These are phyloP conservation scores for Acer yangbiense DNA, from an alignment of 345 rosid species.

Conservation along the genomic window DNA sequence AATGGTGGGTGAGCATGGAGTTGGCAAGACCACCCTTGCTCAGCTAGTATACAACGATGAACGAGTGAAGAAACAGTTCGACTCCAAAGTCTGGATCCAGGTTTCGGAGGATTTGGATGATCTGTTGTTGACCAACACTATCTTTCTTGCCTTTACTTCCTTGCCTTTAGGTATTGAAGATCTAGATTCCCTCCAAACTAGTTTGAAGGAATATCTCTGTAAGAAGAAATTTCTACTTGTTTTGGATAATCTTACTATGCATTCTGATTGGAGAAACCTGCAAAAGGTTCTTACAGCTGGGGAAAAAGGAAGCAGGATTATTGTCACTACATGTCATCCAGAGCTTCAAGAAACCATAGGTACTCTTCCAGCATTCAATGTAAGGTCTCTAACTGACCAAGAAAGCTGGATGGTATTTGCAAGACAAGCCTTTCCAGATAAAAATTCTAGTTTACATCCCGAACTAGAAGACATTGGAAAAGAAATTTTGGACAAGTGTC, in stretches of 20 bases:
- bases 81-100: too few species aligned
- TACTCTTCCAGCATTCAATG: neutral
- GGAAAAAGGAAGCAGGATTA: conserved; percentile 25
- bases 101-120: too few species aligned
- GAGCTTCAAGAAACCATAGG: neutral
- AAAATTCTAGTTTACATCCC: too few species aligned
- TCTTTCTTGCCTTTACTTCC: neutral
- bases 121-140: too few species aligned
- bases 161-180: neutral
- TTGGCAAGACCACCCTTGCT: too few species aligned
- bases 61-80: neutral
- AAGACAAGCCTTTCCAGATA: conserved; percentile 11
- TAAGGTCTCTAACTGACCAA: conserved; percentile 7
- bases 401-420: conserved; percentile 22
- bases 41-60: conserved; percentile 5
- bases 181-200: neutral
- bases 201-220: neutral
- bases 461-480: conserved; percentile 6
- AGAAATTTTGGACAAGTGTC: conserved; percentile 8
- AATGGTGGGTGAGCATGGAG: too few species aligned
- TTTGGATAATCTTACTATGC: conserved; percentile 13
- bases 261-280: conserved; percentile 22
- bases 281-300: neutral
- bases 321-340: conserved; percentile 15
- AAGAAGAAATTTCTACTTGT: conserved; percentile 4